phyloP scores from a whole-genome alignment of 73 alveolate species.

The Paramecium biaurelia region DNA sequence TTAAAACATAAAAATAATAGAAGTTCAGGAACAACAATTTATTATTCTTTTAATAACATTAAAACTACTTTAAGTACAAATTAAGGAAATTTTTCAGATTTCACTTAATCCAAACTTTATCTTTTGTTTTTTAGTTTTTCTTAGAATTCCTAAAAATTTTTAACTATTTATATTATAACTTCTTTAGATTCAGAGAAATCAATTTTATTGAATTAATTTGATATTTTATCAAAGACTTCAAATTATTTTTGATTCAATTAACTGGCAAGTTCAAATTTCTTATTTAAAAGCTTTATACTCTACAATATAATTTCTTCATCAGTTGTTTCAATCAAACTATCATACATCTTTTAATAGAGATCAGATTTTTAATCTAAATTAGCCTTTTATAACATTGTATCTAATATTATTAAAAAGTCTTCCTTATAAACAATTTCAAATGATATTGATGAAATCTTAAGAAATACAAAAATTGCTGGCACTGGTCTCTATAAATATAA shows the following conservation, averaged over 20 bases:
- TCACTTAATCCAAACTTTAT: background rate
- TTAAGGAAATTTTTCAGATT: background rate
- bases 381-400: background rate
- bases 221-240: background rate
- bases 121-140: background rate
- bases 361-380: background rate
- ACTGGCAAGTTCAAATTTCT: background rate
- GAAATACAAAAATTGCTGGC: background rate
- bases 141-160: background rate
- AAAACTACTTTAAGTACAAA: background rate
- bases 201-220: background rate
- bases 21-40: background rate
- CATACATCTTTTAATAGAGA: background rate
- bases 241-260: background rate
- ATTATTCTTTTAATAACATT: background rate
- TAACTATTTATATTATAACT: background rate
- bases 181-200: background rate
- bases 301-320: background rate
- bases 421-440: background rate
- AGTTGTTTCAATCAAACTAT: background rate
- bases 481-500: background rate
- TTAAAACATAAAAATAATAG: background rate
- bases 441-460: background rate
- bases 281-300: background rate
- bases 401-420: background rate